phyloP scores from a whole-genome alignment of 371 early-diverging fungal species.

The Coemansia sp. region DNA sequence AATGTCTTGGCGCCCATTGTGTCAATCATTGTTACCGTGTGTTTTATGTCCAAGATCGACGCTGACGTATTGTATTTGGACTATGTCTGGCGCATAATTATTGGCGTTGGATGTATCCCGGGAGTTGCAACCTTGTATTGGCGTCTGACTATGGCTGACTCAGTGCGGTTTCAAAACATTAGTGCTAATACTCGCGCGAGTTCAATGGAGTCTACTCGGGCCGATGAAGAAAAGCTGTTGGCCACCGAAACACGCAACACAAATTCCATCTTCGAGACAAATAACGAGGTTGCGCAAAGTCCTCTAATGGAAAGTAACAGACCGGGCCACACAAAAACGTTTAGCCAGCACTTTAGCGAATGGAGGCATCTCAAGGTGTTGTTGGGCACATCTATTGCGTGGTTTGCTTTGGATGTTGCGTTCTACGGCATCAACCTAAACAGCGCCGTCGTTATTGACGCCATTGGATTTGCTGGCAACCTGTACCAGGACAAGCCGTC shows the following conservation, averaged over 20 bases:
- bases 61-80: slow-evolving; percentile 68
- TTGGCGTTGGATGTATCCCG: slow-evolving; percentile 83
- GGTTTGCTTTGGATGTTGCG: slow-evolving; percentile 85
- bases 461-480: slow-evolving; percentile 63
- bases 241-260: neutral
- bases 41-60: slow-evolving; percentile 65
- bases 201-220: neutral
- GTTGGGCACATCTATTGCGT: slow-evolving; percentile 73
- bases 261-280: neutral
- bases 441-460: slow-evolving; percentile 66
- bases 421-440: slow-evolving; percentile 89
- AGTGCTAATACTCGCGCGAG: neutral
- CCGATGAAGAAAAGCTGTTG: slow-evolving; percentile 5
- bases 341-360: slow-evolving; percentile 69
- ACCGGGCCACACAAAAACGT: slow-evolving; percentile 47
- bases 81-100: slow-evolving; percentile 83
- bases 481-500: slow-evolving; percentile 34
- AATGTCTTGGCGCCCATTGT: slow-evolving; percentile 76
- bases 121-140: slow-evolving; percentile 80
- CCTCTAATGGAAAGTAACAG: neutral
- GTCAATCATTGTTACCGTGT: slow-evolving; percentile 59
- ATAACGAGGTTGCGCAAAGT: neutral
- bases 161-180: slow-evolving; percentile 70
- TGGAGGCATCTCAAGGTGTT: slow-evolving; percentile 78
- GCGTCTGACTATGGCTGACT: slow-evolving; percentile 90